A percentile compares a stretch with the other conserved stretches of the same genome.
Evolutionary conservation across 73 alveolate genomes (phyloP).

Genomic region (Paramecium primaurelia): DNA sequence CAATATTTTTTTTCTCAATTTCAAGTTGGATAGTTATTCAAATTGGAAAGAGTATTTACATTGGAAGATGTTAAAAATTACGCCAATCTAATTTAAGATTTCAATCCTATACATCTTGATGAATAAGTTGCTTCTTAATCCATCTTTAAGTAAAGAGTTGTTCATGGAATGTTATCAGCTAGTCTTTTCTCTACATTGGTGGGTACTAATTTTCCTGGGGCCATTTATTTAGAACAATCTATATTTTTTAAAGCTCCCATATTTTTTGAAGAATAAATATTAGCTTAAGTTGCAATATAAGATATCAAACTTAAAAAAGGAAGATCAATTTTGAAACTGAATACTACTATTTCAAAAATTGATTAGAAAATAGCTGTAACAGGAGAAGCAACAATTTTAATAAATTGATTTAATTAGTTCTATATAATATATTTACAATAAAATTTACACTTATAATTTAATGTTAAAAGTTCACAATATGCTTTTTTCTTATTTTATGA

Average conservation of each 20-base stretch:
- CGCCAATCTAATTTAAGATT: neutral
- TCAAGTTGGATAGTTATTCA: neutral
- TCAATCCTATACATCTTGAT: slow-evolving; percentile 9
- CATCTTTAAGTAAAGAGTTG: neutral
- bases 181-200: neutral
- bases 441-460: neutral
- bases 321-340: neutral
- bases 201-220: neutral
- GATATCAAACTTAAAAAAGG: neutral
- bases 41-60: neutral
- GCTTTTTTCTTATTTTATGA: neutral
- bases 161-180: slow-evolving; percentile 18
- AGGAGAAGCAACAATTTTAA: neutral
- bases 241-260: neutral
- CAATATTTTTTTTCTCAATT: neutral
- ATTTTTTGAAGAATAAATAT: neutral
- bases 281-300: neutral
- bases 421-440: neutral
- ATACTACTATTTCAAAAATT: neutral
- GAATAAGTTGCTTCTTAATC: neutral
- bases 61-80: neutral
- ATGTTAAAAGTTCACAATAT: neutral
- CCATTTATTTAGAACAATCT: neutral
- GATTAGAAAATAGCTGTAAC: neutral
- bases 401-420: neutral